Evolutionary conservation across 305 asterid genomes (phyloP).

Genomic region (Lippia alba): DNA sequence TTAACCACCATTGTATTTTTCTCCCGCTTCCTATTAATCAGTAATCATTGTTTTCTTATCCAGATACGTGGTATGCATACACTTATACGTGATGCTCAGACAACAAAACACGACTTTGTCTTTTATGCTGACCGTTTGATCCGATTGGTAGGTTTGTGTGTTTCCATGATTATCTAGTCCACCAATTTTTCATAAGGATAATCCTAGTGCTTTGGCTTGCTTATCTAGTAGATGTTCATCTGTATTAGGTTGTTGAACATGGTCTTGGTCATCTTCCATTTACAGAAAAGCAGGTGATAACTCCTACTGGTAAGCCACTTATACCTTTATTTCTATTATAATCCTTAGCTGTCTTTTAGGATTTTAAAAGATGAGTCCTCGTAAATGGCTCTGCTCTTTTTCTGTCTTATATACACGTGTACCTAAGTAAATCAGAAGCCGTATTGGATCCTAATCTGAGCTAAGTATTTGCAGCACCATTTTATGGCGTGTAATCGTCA

Average conservation of each 20-base stretch:
- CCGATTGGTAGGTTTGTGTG: slow-evolving; percentile 50
- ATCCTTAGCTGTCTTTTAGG: neutral
- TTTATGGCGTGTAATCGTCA: too few species aligned
- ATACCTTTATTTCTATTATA: too few species aligned
- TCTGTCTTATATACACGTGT: too few species aligned
- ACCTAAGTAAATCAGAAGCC: too few species aligned
- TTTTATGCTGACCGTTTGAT: slow-evolving; percentile 70
- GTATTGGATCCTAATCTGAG: too few species aligned
- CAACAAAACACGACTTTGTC: slow-evolving; percentile 69
- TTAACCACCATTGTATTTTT: neutral
- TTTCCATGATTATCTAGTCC: neutral
- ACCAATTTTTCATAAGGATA: slow-evolving; percentile 2
- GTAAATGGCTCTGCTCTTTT: slow-evolving; percentile 13
- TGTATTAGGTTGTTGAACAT: slow-evolving; percentile 93
- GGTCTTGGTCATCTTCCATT: slow-evolving; percentile 99
- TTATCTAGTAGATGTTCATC: slow-evolving; percentile 14
- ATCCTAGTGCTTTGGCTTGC: slow-evolving; percentile 25
- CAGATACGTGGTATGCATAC: slow-evolving; percentile 85
- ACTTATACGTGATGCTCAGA: slow-evolving; percentile 72
- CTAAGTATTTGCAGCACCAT: too few species aligned
- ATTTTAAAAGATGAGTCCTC: slow-evolving; percentile 20
- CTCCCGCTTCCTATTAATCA: neutral
- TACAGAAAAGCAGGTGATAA: slow-evolving; percentile 94
- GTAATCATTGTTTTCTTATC: slow-evolving; percentile 26
- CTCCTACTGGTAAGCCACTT: slow-evolving; percentile 89